Evolutionary conservation across 768 basidiomycete genomes (phyloP).

Genomic region (Austroboletus festivus): DNA sequence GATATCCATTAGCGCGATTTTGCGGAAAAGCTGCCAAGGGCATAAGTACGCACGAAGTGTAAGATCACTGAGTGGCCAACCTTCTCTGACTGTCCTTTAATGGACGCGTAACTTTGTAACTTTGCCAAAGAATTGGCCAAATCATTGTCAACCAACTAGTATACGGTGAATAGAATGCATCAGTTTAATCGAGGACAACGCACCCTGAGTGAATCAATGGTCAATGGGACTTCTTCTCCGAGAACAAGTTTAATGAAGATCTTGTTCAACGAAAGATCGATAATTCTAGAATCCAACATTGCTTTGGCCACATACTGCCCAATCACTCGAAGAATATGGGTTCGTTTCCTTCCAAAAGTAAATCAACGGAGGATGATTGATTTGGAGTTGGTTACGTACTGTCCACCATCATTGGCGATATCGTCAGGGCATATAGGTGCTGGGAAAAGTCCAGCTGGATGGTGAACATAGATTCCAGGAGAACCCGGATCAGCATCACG

Average conservation of each 20-base stretch:
- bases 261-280: constrained; percentile 93
- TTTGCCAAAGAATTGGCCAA: constrained; percentile 85
- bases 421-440: constrained; percentile 73
- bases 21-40: constrained; percentile 45
- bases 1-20: constrained; percentile 55
- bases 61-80: constrained; percentile 29
- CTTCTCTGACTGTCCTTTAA: constrained; percentile 52
- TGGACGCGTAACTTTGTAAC: constrained; percentile 63
- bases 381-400: constrained; percentile 44
- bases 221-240: constrained; percentile 81
- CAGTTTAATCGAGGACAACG: constrained; percentile 17
- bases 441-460: constrained; percentile 86
- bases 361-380: neutral
- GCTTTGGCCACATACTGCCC: constrained; percentile 98
- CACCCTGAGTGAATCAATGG: constrained; percentile 80
- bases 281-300: constrained; percentile 94
- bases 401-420: constrained; percentile 67
- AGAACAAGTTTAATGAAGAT: constrained; percentile 90
- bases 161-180: constrained; percentile 6
- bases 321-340: constrained; percentile 83
- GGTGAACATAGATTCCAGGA: constrained; percentile 71
- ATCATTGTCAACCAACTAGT: constrained; percentile 75
- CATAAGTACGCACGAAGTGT: neutral
- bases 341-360: constrained; percentile 58
- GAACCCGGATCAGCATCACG: constrained; percentile 71